Evolutionary conservation across 352 stramenopile genomes (phyloP).

Genomic region (Phytophthora cryptogea): DNA sequence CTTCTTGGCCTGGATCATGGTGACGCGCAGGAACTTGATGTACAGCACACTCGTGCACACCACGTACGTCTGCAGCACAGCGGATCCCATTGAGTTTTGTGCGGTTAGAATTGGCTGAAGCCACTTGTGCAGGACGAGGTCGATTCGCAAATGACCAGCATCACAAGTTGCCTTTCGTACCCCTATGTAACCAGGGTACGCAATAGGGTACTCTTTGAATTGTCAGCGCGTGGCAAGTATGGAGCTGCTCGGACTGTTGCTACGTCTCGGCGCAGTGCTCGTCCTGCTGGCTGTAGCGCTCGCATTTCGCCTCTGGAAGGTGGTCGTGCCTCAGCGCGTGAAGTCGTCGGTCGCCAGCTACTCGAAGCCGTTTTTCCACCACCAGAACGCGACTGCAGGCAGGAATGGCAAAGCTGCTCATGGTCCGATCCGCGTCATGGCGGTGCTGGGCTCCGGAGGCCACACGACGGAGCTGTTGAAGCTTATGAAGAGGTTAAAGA

Average conservation of each 20-base stretch:
- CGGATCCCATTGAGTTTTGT: constrained; percentile 24
- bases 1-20: constrained; percentile 53
- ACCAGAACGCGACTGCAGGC: constrained; percentile 10
- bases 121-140: constrained; percentile 20
- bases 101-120: not conserved
- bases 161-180: constrained; percentile 20
- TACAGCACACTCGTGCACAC: constrained; percentile 50
- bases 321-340: constrained; percentile 30
- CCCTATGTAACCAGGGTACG: constrained; percentile 7
- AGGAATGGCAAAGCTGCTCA: constrained; percentile 4
- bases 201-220: constrained; percentile 4
- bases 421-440: constrained; percentile 59
- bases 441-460: constrained; percentile 86
- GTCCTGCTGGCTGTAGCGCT: constrained; percentile 27
- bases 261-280: constrained; percentile 20
- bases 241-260: constrained; percentile 29
- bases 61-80: constrained; percentile 52
- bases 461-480: constrained; percentile 97
- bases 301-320: constrained; percentile 34
- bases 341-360: constrained; percentile 31
- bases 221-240: constrained; percentile 22
- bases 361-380: constrained; percentile 22
- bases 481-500: constrained; percentile 86
- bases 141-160: constrained; percentile 20
- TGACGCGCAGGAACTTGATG: constrained; percentile 57